These are phyloP conservation scores for Aspergillus quadricinctus DNA, from an alignment of 2,329 filamentous ascomycete genomes.

Conservation along the genomic window DNA sequence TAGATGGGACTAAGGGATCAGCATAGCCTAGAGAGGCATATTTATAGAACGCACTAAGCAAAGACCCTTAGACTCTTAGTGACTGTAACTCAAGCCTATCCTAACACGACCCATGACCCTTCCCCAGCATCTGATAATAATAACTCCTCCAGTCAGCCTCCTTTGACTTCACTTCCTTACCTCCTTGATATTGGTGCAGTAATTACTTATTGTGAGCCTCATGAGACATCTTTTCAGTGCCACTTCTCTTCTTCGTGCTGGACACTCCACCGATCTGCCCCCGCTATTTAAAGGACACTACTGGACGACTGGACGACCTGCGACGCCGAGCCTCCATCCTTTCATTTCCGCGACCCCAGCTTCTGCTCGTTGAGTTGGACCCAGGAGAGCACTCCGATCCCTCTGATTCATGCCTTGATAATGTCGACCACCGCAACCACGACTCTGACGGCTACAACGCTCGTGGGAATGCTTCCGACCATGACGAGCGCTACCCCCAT, in stretches of 20 bases:
- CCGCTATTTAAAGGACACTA: conserved; percentile 1
- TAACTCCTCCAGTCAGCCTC: background rate
- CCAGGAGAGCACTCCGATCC: no score
- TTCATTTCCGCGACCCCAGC: conserved; percentile 8
- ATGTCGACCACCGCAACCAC: conserved; percentile 25
- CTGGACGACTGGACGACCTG: conserved; percentile 1
- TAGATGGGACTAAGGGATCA: no score
- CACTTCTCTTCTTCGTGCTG: background rate
- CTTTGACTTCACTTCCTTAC: background rate
- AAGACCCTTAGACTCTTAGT: no score
- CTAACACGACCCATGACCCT: no score
- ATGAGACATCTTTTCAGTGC: background rate
- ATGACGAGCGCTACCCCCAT: conserved; percentile 24
- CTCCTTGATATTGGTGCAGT: background rate
- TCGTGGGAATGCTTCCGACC: conserved; percentile 27
- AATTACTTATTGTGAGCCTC: background rate
- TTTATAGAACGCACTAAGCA: no score
- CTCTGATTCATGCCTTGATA: background rate
- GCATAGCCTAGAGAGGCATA: no score
- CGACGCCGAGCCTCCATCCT: conserved; percentile 7
- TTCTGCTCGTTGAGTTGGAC: background rate
- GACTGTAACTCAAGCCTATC: no score
- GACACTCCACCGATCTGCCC: background rate
- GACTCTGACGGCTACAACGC: conserved; percentile 26
- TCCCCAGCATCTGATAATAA: no score